These are phyloP conservation scores for Irpex rosettiformis DNA, from an alignment of 1,284 basidiomycete species.

Conservation along the genomic window DNA sequence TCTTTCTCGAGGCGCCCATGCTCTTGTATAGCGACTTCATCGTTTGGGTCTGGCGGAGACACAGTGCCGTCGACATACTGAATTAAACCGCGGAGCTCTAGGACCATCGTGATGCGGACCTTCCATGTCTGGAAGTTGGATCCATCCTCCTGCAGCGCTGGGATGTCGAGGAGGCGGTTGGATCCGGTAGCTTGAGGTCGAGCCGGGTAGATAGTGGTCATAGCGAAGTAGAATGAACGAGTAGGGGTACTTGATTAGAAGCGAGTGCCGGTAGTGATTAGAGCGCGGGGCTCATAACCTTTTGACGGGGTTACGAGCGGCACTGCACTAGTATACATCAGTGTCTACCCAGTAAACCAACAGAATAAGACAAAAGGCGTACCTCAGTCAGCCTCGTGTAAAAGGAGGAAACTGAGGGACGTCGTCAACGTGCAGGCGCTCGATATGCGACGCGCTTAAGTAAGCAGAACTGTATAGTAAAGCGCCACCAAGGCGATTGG, in stretches of 20 bases:
- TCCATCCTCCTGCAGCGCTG: slow-evolving; percentile 17
- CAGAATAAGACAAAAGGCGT: background rate
- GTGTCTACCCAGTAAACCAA: background rate
- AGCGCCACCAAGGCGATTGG: background rate
- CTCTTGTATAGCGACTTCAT: background rate
- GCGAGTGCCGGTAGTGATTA: slow-evolving; percentile 2
- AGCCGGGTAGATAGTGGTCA: background rate
- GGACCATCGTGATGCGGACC: slow-evolving; percentile 13
- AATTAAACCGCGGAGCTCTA: slow-evolving; percentile 14
- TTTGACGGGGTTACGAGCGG: slow-evolving; percentile 8
- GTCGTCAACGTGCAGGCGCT: background rate
- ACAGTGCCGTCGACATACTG: slow-evolving; percentile 7
- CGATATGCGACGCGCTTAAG: background rate
- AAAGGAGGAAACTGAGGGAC: background rate
- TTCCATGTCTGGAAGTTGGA: slow-evolving; percentile 22
- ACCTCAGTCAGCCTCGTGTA: background rate
- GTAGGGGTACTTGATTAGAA: background rate
- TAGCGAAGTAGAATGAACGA: background rate
- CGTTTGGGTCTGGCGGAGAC: background rate
- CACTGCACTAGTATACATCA: background rate
- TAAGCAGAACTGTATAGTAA: background rate
- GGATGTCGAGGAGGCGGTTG: slow-evolving; percentile 16
- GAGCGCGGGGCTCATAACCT: slow-evolving; percentile 18
- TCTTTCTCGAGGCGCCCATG: slow-evolving; percentile 9
- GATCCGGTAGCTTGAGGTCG: slow-evolving; percentile 3